Evolutionary conservation across 2,329 filamentous ascomycete genomes (phyloP).

Genomic region (Cercospora canescens): DNA sequence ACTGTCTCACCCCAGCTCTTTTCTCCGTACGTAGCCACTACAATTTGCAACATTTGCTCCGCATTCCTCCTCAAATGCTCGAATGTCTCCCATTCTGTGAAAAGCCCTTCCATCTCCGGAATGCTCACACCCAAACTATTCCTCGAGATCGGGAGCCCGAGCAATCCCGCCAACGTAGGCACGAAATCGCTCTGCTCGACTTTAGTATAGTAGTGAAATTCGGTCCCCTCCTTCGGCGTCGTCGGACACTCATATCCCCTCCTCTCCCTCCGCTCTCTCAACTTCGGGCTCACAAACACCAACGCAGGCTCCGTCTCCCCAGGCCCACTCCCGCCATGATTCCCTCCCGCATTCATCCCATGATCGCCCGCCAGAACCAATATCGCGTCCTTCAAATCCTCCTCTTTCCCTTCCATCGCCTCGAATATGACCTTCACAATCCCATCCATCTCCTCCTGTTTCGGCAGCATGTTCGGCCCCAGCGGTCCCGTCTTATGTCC

Average conservation of each 20-base stretch:
- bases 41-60: constrained; percentile 73
- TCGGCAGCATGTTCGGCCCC: constrained; percentile 84
- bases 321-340: constrained; percentile 89
- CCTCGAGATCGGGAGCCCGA: constrained; percentile 83
- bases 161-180: constrained; percentile 79
- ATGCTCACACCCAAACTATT: constrained; percentile 92
- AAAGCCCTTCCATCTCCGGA: constrained; percentile 74
- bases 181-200: constrained; percentile 96
- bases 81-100: constrained; percentile 52
- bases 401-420: constrained; percentile 64
- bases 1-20: constrained; percentile 22
- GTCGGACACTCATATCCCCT: constrained; percentile 52
- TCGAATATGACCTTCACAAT: constrained; percentile 76
- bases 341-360: constrained; percentile 99
- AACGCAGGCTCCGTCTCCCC: constrained; percentile 93
- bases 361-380: constrained; percentile 91
- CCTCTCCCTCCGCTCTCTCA: constrained; percentile 6
- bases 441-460: constrained; percentile 90
- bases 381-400: constrained; percentile 74
- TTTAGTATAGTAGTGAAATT: constrained; percentile 79
- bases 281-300: constrained; percentile 59
- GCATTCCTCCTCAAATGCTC: constrained; percentile 77
- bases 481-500: constrained; percentile 91
- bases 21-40: constrained; percentile 67
- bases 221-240: constrained; percentile 54